Conservation (phyloP, 148 eudicot species). For the Pouteria glomerata region DNA sequence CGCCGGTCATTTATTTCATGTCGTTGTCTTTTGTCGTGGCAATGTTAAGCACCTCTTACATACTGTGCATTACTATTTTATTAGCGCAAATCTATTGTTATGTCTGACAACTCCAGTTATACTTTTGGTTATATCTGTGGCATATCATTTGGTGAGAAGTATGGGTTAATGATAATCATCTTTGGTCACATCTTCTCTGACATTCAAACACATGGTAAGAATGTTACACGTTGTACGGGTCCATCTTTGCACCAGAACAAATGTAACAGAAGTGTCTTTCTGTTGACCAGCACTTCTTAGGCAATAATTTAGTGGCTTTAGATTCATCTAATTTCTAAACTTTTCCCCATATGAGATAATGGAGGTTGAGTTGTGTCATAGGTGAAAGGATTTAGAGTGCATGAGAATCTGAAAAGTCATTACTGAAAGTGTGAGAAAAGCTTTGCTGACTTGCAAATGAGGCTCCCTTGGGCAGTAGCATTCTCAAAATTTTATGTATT, state of each 20-base stretch:
- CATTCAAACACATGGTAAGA: too few relatives aligned
- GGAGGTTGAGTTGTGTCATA: not conserved
- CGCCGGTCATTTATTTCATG: not conserved
- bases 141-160: not conserved
- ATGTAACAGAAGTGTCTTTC: too few relatives aligned
- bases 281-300: too few relatives aligned
- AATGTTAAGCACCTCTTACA: not conserved
- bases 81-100: conserved; percentile 4
- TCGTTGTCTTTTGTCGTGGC: too few relatives aligned
- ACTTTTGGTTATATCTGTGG: not conserved
- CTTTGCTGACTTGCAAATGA: not conserved
- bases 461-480: too few relatives aligned
- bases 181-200: not conserved
- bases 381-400: not conserved
- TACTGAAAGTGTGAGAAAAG: not conserved
- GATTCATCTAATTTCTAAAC: not conserved
- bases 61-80: not conserved
- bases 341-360: not conserved
- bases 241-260: too few relatives aligned
- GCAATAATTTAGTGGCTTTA: too few relatives aligned
- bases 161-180: not conserved
- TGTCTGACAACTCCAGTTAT: not conserved
- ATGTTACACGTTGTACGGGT: too few relatives aligned
- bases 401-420: not conserved
- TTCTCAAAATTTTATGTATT: too few relatives aligned